These are phyloP conservation scores for Tuber magnatum DNA, from an alignment of 495 filamentous ascomycete species.

Conservation along the genomic window DNA sequence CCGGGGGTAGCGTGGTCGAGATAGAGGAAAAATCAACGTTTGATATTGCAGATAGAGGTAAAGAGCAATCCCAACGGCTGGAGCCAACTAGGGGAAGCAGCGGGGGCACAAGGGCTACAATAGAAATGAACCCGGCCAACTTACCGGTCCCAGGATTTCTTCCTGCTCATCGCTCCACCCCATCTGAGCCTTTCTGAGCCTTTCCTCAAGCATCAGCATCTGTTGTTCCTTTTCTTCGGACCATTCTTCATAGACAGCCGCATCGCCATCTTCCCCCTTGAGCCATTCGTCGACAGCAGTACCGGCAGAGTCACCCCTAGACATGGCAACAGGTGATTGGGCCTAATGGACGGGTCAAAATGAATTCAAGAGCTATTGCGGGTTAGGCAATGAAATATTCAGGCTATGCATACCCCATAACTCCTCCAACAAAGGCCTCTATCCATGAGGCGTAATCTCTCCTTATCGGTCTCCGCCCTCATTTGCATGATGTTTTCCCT, in stretches of 20 bases:
- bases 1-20: background rate
- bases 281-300: conserved; percentile 16
- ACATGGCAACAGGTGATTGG: conserved; percentile 12
- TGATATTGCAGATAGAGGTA: background rate
- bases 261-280: conserved; percentile 14
- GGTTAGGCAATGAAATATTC: background rate
- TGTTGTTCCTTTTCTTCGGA: conserved; percentile 32
- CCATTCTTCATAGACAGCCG: conserved; percentile 22
- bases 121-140: conserved; percentile 5
- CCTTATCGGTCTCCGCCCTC: conserved; percentile 25
- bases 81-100: conserved; percentile 3
- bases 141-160: conserved; percentile 29
- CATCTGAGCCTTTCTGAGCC: conserved; percentile 28
- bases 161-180: conserved; percentile 35
- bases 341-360: background rate
- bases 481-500: conserved; percentile 16
- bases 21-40: background rate
- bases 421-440: conserved; percentile 23
- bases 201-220: conserved; percentile 17
- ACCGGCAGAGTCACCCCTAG: conserved; percentile 21
- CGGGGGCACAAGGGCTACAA: background rate
- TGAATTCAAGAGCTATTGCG: background rate
- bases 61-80: background rate
- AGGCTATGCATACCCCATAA: conserved; percentile 18
- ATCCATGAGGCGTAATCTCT: conserved; percentile 24